Evolutionary conservation across 1,139 yeast genomes (phyloP), one percentile per base, ranked within the genome.

Genomic region (Lodderomyces theae): DNA sequence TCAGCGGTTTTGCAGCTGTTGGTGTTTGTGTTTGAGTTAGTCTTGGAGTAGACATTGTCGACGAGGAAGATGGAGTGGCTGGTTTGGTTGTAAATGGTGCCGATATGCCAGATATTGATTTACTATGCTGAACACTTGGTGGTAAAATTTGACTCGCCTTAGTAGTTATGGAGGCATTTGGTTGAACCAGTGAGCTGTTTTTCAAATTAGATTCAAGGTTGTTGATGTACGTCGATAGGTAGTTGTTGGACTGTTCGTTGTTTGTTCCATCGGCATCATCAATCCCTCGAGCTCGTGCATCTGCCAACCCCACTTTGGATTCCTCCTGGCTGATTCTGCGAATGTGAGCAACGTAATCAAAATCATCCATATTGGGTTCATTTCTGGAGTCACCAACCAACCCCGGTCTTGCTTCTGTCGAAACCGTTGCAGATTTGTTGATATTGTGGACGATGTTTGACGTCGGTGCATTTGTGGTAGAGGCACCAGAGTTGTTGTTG

Each of bases 291-390:
- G 24, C 34, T 13, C 32, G 25, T 12, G 21, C 21, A 28, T 37
- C 21, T 7, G 15, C 24, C 13, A 21, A 18, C 10, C 23, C 30
- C 21, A 23, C 25, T 23, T 46, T 42, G 43, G 61, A 66, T 40
- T 66, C 74, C 44, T 64, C 72, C 51, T 69, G 72, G 44, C 72
- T 63, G 35, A 71, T 69, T 41, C 68, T 57, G 42, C 74, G 54
- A 25, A 72, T 70, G 47, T 72, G 77, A 17, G 74, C 74, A 24
- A 71, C 75, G 46, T 72, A 71, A 53, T 72, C 77, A 50, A 72
- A 72, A 40, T 70, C 75, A 41, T 69, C 76, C 34, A 63, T 48
- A 44, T 53, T 61, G 5, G 70, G 64, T 39, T 60, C 64, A 35
- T 53, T 51, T 18, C 41, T 18, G 4, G 35, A 17, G 15, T 18